These are phyloP conservation scores for Lecanicillium sp. DNA, from an alignment of 2,329 filamentous ascomycete genomes.

Conservation along the genomic window DNA sequence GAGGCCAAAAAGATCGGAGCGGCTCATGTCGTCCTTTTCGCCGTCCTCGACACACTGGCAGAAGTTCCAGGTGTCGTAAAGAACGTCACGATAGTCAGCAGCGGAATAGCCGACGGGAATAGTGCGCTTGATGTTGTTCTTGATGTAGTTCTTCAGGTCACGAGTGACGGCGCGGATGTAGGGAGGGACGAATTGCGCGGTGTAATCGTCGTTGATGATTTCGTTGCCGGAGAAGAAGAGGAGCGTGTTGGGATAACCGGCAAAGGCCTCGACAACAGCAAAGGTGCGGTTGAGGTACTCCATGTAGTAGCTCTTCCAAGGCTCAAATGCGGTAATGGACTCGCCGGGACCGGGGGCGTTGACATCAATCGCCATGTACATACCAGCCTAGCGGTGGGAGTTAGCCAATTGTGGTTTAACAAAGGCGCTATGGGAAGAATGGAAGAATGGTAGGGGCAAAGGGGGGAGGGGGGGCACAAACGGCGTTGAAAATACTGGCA, in stretches of 20 bases:
- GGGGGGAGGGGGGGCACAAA: conserved; percentile 14
- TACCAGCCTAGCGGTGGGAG: conserved; percentile 39
- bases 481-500: conserved; percentile 59
- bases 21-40: conserved; percentile 50
- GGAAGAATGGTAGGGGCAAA: background rate
- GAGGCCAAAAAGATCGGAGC: conserved; percentile 68
- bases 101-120: conserved; percentile 78
- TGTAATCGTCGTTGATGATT: conserved; percentile 60
- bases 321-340: conserved; percentile 44
- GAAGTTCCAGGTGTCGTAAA: conserved; percentile 70
- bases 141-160: conserved; percentile 75
- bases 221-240: conserved; percentile 75
- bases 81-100: conserved; percentile 66
- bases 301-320: conserved; percentile 52
- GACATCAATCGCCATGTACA: conserved; percentile 63
- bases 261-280: conserved; percentile 59
- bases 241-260: conserved; percentile 59
- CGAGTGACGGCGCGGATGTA: conserved; percentile 69
- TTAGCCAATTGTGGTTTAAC: background rate
- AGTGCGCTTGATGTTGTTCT: conserved; percentile 56
- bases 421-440: background rate
- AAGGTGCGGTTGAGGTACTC: conserved; percentile 59
- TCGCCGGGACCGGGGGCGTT: conserved; percentile 57
- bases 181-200: conserved; percentile 54
- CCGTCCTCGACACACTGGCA: conserved; percentile 57